Evolutionary conservation across 345 rosid genomes (phyloP).

Genomic region (Camelina hispida): DNA sequence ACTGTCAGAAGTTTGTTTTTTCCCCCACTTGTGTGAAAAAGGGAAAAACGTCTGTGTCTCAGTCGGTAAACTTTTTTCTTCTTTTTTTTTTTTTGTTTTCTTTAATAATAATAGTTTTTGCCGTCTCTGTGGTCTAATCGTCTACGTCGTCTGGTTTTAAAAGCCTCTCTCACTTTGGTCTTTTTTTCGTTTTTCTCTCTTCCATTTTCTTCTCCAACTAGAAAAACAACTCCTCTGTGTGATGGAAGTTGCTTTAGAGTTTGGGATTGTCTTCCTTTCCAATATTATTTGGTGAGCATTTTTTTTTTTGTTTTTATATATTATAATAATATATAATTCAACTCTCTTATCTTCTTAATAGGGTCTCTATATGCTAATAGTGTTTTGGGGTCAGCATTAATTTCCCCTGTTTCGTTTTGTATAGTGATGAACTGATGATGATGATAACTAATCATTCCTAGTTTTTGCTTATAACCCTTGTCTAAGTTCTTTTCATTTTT

Average conservation of each 20-base stretch:
- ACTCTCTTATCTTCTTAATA: conserved; percentile 19
- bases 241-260: conserved; percentile 29
- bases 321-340: not conserved
- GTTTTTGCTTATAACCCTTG: conserved; percentile 13
- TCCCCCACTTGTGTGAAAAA: conserved; percentile 38
- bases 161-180: conserved; percentile 36
- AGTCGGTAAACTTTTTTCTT: conserved; percentile 36
- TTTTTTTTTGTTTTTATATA: not conserved
- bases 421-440: not conserved
- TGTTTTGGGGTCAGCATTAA: conserved; percentile 33
- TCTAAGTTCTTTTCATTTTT: conserved; percentile 11
- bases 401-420: conserved; percentile 31
- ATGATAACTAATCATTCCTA: conserved; percentile 12
- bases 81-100: not conserved
- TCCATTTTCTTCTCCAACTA: conserved; percentile 28
- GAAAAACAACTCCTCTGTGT: not conserved
- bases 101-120: not conserved
- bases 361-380: conserved; percentile 24
- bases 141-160: conserved; percentile 37
- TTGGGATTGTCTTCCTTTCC: conserved; percentile 20
- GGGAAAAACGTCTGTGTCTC: conserved; percentile 36
- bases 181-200: conserved; percentile 31
- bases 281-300: conserved; percentile 37
- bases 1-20: conserved; percentile 42
- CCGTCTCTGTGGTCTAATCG: conserved; percentile 45